Base-by-base conservation (phyloP, 768 basidiomycete species). In the Coprinopsis sp. region DNA sequence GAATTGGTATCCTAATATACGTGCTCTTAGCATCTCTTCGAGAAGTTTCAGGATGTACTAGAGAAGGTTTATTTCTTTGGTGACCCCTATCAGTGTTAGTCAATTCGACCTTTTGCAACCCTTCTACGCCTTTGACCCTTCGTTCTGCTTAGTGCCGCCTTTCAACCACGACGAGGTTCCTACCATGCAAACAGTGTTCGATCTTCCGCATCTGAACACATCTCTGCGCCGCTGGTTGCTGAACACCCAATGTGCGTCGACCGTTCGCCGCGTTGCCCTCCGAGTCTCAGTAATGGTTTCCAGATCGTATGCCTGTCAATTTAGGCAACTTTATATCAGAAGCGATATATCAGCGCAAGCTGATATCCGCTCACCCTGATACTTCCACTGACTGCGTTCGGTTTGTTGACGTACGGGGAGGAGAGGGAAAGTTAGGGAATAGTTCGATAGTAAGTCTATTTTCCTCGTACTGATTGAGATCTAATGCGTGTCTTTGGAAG, bases 41-140 rank as follows among this genome's bases (percentile, higher is more conserved):
- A 66, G 47, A 65, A 63, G 25, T 74, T 74, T 52, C 52, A 57
- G 8, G 45, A 54, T 6, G 51, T 53, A 0, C 56, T 78, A 21
- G 54, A 64, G 33, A 76, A 76, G 50, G 59, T 76, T 16, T 77
- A 73, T 49, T 76, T 74, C 53, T 76, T 79, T 37, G 77, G 78
- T 1, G 78, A 80, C 57, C 75, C 75, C 1, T 67, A 70, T 34
- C 78, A 80, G 60, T 61, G 78, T 76, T 58, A 37, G 72, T 50
- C 6, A 54, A n/a, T n/a, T n/a, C 16, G 11, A 54, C 44, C 28
- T 37, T 23, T 30, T 18, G 14, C 27, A 18, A 21, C 29, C 14
- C 25, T 22, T 10, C 37, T 5, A 6, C 8, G 23, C 30, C 43
- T 13, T 21, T 14, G 4, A 34, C 46, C n/a, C 37, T 16, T 39